Base-by-base conservation (phyloP, 2,329 filamentous ascomycete species). In the Phyllosticta citriasiana region DNA sequence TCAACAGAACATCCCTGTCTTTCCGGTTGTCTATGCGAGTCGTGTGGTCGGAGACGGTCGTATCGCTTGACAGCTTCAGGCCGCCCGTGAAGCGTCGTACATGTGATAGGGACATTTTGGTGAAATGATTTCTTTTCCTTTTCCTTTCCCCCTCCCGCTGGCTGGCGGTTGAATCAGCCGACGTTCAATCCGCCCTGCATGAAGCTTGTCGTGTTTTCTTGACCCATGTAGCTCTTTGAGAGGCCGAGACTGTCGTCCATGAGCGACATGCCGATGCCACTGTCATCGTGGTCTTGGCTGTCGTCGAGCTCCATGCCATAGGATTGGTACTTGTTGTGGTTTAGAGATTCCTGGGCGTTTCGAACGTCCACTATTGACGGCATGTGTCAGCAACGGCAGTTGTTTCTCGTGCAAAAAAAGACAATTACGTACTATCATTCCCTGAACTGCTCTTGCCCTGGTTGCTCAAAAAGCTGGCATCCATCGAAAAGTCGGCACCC, bases 401-500 rank as follows among this genome's bases (percentile, higher is more conserved):
- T 25, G 50, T 40, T 40, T 40, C 10, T 16, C 14, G 12, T 40
- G 10, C 33, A 30, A 30, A 30, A 6, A 54, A 6, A 54, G 55
- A 35, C 55, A 54, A 61, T 57, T 56, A 61, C 59, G 55, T 61
- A 61, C 60, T 57, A 51, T 61, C 60, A 57, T 57, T 55, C 30
- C 60, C 60, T 8, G 55, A 54, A 53, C 53, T 50, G 51, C 57
- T 55, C 51, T 61, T 61, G 47, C 55, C 60, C 60, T 61, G 60
- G 26, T 57, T 50, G 30, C 55, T 58, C 53, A 58, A 51, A 30
- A 58, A 62, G 55, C 59, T 56, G 40, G 66, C 67, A 30, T 57
- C 60, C n/a, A 70, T 66, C 14, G 66, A 69, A 55, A 74, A 73
- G 30, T 74, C 72, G 53, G 70, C 70, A 57, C 70, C 71, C 14